Conservation (phyloP, 129 eudicot species). For the Deinandra increscens region DNA sequence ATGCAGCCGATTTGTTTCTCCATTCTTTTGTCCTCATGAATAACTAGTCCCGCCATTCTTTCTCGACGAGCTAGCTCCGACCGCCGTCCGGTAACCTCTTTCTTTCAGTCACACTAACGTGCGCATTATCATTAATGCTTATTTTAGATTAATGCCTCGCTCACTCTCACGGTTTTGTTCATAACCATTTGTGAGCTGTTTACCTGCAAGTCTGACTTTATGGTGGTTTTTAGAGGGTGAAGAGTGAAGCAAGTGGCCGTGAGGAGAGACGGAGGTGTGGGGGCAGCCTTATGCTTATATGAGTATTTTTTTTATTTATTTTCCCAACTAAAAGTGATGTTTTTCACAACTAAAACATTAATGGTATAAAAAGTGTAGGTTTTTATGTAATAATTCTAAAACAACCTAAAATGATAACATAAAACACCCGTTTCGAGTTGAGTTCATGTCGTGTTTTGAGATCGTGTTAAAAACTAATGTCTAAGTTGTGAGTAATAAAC, state of each 20-base stretch:
- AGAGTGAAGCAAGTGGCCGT: conserved; percentile 38
- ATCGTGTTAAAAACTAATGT: no score
- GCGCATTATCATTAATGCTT: neutral
- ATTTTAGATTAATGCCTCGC: conserved; percentile 5
- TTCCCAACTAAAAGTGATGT: no score
- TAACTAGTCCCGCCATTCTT: conserved; percentile 45
- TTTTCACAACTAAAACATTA: no score
- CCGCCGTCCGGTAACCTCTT: conserved; percentile 16
- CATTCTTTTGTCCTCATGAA: conserved; percentile 49
- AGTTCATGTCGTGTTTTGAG: no score
- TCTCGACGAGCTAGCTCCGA: conserved; percentile 36
- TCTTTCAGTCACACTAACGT: conserved; percentile 12
- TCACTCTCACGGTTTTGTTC: conserved; percentile 29
- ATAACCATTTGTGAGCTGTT: conserved; percentile 25
- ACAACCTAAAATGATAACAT: no score
- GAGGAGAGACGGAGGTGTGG: conserved; percentile 42
- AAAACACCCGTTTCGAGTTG: no score
- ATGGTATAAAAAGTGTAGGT: no score
- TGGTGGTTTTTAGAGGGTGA: conserved; percentile 54
- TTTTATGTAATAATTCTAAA: no score
- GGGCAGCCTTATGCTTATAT: no score
- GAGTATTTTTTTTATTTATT: no score
- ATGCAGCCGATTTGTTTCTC: conserved; percentile 86
- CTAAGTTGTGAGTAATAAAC: no score
- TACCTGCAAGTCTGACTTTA: conserved; percentile 49